phyloP scores from a whole-genome alignment of 495 filamentous ascomycete genomes.

The Hyaloscypha hepaticicola region DNA sequence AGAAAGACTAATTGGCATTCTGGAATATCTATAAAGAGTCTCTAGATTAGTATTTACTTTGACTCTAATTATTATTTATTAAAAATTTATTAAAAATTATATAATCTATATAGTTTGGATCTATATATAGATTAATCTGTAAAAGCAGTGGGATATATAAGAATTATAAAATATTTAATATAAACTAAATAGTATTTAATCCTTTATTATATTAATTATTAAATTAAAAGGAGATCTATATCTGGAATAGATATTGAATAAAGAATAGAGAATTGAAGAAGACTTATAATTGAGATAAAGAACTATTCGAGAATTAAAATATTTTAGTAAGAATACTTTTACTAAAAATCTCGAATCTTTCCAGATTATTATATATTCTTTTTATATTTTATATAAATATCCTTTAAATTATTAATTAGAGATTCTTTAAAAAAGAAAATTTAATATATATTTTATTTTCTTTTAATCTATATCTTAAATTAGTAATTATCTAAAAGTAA shows the following conservation, averaged over 20 bases:
- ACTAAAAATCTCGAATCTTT: slow-evolving; percentile 13
- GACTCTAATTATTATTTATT: slow-evolving; percentile 12
- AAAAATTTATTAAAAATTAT: slow-evolving; percentile 11
- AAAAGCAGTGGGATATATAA: not conserved
- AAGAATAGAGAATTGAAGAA: not conserved
- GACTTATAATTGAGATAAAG: slow-evolving; percentile 8
- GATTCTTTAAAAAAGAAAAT: no score
- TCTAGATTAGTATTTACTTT: slow-evolving; percentile 8
- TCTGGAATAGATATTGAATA: not conserved
- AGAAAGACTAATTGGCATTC: slow-evolving; percentile 24
- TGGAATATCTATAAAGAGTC: slow-evolving; percentile 23
- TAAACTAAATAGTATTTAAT: not conserved
- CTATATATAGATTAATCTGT: not conserved
- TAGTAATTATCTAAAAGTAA: no score
- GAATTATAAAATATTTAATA: not conserved
- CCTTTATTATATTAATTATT: not conserved
- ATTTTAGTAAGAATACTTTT: slow-evolving; percentile 8
- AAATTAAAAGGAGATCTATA: not conserved
- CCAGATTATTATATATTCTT: slow-evolving; percentile 12
- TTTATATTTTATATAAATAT: not conserved
- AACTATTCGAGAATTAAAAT: slow-evolving; percentile 7
- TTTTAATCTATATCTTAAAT: not conserved
- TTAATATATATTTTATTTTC: slow-evolving; percentile 10
- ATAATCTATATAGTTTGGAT: slow-evolving; percentile 13
- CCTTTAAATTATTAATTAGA: slow-evolving; percentile 11